Evolutionary conservation across 2,329 filamentous ascomycete species (phyloP), one percentile per base, ranked within the genome.

Genomic region (Stemphylium vesicarium): DNA sequence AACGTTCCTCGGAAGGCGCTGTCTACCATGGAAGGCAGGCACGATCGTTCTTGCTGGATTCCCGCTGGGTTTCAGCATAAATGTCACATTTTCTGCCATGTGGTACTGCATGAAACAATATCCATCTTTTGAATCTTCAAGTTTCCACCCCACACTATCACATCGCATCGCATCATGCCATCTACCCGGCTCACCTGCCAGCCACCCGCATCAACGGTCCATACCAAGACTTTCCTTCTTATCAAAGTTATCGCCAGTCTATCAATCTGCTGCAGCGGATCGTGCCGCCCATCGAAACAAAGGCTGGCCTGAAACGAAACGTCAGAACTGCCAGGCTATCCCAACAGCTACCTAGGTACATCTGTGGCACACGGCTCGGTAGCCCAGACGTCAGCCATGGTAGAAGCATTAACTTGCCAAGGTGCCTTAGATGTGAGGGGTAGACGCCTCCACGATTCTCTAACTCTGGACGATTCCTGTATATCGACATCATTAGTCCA

Each of bases 271-370:
- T 32, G 45, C 52, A 36, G 50, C 59, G 56, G 59, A 16, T 59
- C 49, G 53, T 56, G 53, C 61, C 59, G 61, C 47, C 33, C 36
- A 22, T 43, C 46, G 59, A 63, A 66, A 64, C 57, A 58, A 35
- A 52, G 35, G 48, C 45, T 47, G 4, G 44, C 41, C 42, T 53
- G 55, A 64, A 65, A 64, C 61, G 47, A 63, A 64, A 62, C 59
- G 31, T 37, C 40, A 50, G 20, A 20, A 29, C 31, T 50, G 29
- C 47, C 31, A 42, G 31, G 47, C 31, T 43, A 50, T 43, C 31
- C 47, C 38, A 43, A 43, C 47, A 13, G 29, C 47, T 26, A 43
- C 47, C 38, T 31, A 33, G 47, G 38, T 32, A 50, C 12, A 43
- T 20, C 15, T 15, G 37, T n/a, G 13, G 37, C 18, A 41, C 16